A percentile compares a stretch with the other conserved stretches of the same genome.
These are phyloP conservation scores for Lactifluus hygrophoroides DNA, from an alignment of 768 basidiomycete genomes.

Conservation along the genomic window DNA sequence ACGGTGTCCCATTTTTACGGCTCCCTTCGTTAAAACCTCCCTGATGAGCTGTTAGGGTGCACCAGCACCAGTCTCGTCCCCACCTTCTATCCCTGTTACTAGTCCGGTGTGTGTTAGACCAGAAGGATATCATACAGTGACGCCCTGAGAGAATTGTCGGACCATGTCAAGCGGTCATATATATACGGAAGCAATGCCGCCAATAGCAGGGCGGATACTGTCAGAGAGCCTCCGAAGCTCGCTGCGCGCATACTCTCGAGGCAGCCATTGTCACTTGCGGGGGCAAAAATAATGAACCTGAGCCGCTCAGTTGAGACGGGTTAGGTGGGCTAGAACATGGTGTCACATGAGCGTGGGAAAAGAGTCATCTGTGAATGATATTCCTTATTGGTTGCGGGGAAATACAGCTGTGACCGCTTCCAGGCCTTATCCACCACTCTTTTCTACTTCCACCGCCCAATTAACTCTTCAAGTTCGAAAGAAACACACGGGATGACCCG, in stretches of 20 bases:
- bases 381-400: too few species aligned
- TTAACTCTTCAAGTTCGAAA: not conserved
- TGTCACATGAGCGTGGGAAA: too few species aligned
- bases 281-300: too few species aligned
- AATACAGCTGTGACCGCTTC: too few species aligned
- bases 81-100: too few species aligned
- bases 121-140: constrained; percentile 53
- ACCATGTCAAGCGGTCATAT: constrained; percentile 25
- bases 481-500: constrained; percentile 4
- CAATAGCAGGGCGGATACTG: constrained; percentile 50
- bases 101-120: too few species aligned
- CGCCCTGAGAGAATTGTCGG: constrained; percentile 29
- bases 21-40: constrained; percentile 35
- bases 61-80: constrained; percentile 30
- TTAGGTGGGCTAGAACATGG: too few species aligned
- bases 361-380: too few species aligned
- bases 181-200: too few species aligned
- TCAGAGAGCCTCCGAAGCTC: constrained; percentile 55
- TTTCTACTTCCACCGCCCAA: not conserved
- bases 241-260: constrained; percentile 47
- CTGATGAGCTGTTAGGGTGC: constrained; percentile 43
- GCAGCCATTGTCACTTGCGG: constrained; percentile 50
- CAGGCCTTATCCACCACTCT: too few species aligned
- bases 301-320: too few species aligned
- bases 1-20: not conserved